phyloP scores from a whole-genome alignment of 2,329 filamentous ascomycete species.

The Ophiognomonia clavigignenti-juglandacearum region DNA sequence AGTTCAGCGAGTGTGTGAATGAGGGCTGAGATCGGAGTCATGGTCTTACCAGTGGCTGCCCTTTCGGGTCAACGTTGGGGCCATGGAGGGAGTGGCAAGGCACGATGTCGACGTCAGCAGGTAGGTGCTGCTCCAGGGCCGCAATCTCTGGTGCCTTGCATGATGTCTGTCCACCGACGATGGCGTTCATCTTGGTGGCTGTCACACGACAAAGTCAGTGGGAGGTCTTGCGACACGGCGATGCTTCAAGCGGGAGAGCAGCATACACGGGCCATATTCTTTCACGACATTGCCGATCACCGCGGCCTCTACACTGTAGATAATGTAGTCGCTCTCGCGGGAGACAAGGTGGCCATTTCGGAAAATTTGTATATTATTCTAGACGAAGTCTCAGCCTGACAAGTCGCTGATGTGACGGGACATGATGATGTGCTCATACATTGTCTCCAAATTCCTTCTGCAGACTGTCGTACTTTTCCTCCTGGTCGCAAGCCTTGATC shows the following conservation, averaged over 20 bases:
- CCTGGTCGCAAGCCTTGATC: conserved; percentile 89
- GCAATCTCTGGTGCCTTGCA: conserved; percentile 96
- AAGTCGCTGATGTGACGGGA: conserved; percentile 23
- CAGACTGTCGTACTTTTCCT: conserved; percentile 80
- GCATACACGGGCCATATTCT: conserved; percentile 83
- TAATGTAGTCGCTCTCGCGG: conserved; percentile 94
- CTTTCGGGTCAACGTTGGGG: conserved; percentile 79
- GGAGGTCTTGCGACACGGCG: neutral
- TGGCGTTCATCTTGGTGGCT: conserved; percentile 93
- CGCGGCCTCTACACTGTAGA: conserved; percentile 96
- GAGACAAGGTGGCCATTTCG: conserved; percentile 95
- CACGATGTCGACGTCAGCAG: conserved; percentile 83
- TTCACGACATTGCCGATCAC: conserved; percentile 83
- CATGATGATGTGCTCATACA: conserved; percentile 55
- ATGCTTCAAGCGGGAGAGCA: neutral
- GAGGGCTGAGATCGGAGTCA: neutral
- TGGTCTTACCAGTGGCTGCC: conserved; percentile 77
- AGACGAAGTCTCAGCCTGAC: conserved; percentile 48
- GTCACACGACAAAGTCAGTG: conserved; percentile 18
- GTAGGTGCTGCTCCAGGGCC: conserved; percentile 86
- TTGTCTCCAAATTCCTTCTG: conserved; percentile 76
- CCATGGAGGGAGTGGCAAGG: conserved; percentile 97
- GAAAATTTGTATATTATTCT: conserved; percentile 83
- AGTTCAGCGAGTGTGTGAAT: neutral
- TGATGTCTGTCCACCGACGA: conserved; percentile 95